Evolutionary conservation across 164 flowering plant species (phyloP), one percentile per base, ranked within the genome.

Genomic region (Aristolochia californica): DNA sequence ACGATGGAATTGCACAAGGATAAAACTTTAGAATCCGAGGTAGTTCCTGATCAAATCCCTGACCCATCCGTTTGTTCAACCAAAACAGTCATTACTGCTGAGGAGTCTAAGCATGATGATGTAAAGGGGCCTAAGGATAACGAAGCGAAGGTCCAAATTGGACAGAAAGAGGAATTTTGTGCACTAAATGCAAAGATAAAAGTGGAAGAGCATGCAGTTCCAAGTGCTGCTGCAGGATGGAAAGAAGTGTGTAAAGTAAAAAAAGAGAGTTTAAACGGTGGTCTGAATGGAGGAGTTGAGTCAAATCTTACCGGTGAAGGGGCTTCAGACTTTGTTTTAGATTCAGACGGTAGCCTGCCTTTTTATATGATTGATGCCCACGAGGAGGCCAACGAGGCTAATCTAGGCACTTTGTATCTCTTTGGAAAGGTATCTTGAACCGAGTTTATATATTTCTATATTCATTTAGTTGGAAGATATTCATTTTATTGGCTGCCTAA

Each of bases 351-450:
- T 22, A 81, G 86, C 0, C 65, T 93, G 60, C 91, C 82, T n/a
- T 89, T 93, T 58, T 87, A 85, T 66, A 72, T 90, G 53, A 70
- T 93, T 60, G 99, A 89, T 77, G 96, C 97, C 2, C 70, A 90
- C 40, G 99, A 93, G 62, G 96, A 89, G 74, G 30, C 61, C 53
- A 78, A 69, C 70, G 97, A 91, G 58, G 75, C 78, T 50, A 94
- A 83, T 72, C 55, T 68, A 56, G 97, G 99, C 44, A 90, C 67
- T 20, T 26, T 94, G 8, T 90, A 87, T 80, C 87, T 94, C 13
- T 94, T 94, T 73, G 97, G 99, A 53, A 94, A 94, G 88, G 99
- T 94, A 80, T 22, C 5, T 12, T 12, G 10, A 34, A 34, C 5
- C 15, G 5, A 20, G 50, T 13, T 47, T 47, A 14, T 47, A 47